Evolutionary conservation across 164 flowering plant genomes (phyloP).

Genomic region (Vitis riparia): DNA sequence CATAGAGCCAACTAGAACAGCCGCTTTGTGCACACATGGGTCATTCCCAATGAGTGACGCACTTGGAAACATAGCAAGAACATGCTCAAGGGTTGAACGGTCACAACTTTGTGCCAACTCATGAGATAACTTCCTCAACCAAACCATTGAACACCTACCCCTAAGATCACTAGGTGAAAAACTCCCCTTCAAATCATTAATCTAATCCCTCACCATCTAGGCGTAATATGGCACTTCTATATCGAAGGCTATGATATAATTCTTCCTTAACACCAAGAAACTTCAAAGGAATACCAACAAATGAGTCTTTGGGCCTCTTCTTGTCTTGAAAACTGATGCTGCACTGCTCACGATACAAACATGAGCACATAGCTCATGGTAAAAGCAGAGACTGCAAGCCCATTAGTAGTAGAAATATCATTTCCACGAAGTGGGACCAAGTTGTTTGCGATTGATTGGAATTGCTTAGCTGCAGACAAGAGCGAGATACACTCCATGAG

Average conservation of each 20-base stretch:
- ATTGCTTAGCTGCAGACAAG: constrained; percentile 61
- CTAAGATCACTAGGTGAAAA: constrained; percentile 28
- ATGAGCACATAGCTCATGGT: constrained; percentile 40
- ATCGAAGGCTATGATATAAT: constrained; percentile 39
- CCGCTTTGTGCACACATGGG: too few species aligned
- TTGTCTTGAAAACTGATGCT: too few species aligned
- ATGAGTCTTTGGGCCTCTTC: constrained; percentile 35
- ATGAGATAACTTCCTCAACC: constrained; percentile 78
- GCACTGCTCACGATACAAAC: constrained; percentile 35
- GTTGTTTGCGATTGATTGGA: constrained; percentile 42
- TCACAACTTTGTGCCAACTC: constrained; percentile 27
- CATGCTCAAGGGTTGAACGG: constrained; percentile 49
- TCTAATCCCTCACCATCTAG: constrained; percentile 83
- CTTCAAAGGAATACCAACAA: constrained; percentile 44
- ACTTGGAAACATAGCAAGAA: constrained; percentile 76
- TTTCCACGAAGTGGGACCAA: constrained; percentile 36
- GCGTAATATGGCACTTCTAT: constrained; percentile 77
- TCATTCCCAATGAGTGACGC: constrained; percentile 13
- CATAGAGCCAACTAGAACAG: too few species aligned
- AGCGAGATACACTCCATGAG: constrained; percentile 21
- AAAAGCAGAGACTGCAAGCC: constrained; percentile 37
- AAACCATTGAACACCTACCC: constrained; percentile 77
- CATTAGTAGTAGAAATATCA: constrained; percentile 40
- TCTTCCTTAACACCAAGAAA: constrained; percentile 32
- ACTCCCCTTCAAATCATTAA: constrained; percentile 39